Evolutionary conservation across 2,329 filamentous ascomycete genomes (phyloP), one percentile per base, ranked within the genome.

Genomic region (Fusarium metavorans): DNA sequence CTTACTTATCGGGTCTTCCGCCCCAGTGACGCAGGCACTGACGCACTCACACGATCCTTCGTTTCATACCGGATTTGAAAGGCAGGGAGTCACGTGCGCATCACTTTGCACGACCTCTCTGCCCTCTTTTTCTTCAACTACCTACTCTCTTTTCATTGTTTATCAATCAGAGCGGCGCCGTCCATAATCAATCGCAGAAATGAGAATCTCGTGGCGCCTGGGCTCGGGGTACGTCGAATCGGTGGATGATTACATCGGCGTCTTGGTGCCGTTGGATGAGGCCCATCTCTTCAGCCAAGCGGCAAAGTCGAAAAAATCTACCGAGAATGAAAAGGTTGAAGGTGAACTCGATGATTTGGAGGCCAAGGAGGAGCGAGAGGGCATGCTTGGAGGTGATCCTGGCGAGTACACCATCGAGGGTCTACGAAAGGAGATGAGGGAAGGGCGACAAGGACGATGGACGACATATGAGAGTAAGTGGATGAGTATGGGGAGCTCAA

Each of bases 401-500:
- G 85, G 85, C 69, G 89, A 89, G 78, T 91, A 93, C 78, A 94
- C 92, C 45, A 85, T 96, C 64, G 92, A 94, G 74, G 88, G 88
- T 6, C 83, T 96, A 70, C 88, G 92, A 74, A 89, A 88, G 67
- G 93, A 94, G 78, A 89, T 94, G 66, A 83, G 88, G 63, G 88
- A 90, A 71, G 87, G 88, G 6, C 90, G 92, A 67, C 77, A 89
- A 66, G 87, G 88, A n/a, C 86, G 88, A 76, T 90, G 92, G 84
- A 91, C 91, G 4, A 88, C 90, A 59, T 96, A 96, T 84, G 94
- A 96, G 83, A 89, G 94, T 95, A 87, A 84, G 93, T 78, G 9
- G 35, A 5, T 7, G 20, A 52, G 10, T 5, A 35, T 14, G 2
- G 20, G 8, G 9, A 30, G 10, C 10, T 58, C 10, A 8, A 18